Evolutionary conservation across 2,329 filamentous ascomycete species (phyloP), one percentile per base, ranked within the genome.

Genomic region (Penicillium brasilianum): DNA sequence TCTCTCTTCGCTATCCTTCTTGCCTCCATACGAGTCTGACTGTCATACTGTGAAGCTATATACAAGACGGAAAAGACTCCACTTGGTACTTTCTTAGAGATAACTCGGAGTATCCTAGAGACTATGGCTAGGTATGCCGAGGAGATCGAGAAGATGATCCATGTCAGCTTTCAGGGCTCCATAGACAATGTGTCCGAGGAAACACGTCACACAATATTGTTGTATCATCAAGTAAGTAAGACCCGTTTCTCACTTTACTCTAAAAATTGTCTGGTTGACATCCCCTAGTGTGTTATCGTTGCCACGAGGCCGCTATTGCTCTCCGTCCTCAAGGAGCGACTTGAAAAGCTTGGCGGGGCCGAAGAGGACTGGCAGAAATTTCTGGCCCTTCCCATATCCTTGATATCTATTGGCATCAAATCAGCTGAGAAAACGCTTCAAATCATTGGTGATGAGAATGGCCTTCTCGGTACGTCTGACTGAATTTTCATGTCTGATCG

Each of bases 321-420:
- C 4, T 64, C 62, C 7, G 62, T 64, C 22, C 56, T 64, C 22
- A 64, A 64, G n/a, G 62, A 64, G 44, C 41, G 62, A 34, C 39
- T 62, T 13, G 55, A 62, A 13, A 62, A 52, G 32, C 43, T 62
- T 16, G 60, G 52, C 10, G 44, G 48, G 16, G 28, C 43, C 55
- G 46, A 56, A 30, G 60, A 62, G 13, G 51, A 62, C n/a, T 62
- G 55, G 60, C 69, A 74, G 9, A 71, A 56, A 0, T 76, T 79
- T 16, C 59, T 78, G 0, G 63, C 62, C 1, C 70, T 70, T 7
- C 75, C 76, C 6, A 73, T 68, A 16, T 63, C 74, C 0, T 57
- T 79, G 0, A 76, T 79, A 13, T 75, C 72, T 0, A 77, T 73
- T 0, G 74, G 77, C 9, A 78, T 78, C 16, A 78, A 78, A 46